Evolutionary conservation across 257 asterid genomes (phyloP).

Genomic region (Thymus mandschuricus): DNA sequence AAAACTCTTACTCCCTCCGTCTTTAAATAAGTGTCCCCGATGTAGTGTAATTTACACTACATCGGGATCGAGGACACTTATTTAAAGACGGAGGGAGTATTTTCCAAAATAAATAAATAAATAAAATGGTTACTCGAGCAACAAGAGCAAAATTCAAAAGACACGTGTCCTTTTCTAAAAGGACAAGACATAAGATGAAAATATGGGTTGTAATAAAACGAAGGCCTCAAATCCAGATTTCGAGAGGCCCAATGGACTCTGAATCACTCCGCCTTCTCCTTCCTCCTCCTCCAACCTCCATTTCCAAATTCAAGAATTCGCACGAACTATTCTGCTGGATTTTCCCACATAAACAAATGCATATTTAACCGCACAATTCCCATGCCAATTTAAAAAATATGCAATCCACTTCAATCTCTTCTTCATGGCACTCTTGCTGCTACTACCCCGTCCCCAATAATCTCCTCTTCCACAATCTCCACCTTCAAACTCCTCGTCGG

Average conservation of each 20-base stretch:
- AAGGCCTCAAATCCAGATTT: background rate
- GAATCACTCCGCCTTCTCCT: constrained; percentile 9
- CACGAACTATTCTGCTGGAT: background rate
- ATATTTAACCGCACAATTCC: constrained; percentile 16
- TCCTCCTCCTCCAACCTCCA: constrained; percentile 5
- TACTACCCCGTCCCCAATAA: constrained; percentile 60
- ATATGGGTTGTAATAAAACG: background rate
- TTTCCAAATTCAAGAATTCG: background rate
- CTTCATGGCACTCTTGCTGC: constrained; percentile 69
- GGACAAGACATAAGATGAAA: background rate
- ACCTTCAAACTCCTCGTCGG: constrained; percentile 31
- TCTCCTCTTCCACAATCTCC: constrained; percentile 42
- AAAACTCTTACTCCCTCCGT: no score
- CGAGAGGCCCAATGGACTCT: constrained; percentile 28
- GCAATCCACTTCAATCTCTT: constrained; percentile 61
- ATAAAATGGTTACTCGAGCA: no score
- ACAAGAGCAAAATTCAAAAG: background rate
- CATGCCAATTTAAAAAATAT: constrained; percentile 46
- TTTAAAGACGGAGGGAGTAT: no score
- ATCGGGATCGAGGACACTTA: no score
- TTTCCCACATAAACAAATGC: background rate
- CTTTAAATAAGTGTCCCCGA: no score
- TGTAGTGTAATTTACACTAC: no score
- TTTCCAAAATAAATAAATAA: no score
- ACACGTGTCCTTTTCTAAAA: background rate